phyloP scores from a whole-genome alignment of 192 early-diverging fungal genomes.

The Coemansia sp. region DNA sequence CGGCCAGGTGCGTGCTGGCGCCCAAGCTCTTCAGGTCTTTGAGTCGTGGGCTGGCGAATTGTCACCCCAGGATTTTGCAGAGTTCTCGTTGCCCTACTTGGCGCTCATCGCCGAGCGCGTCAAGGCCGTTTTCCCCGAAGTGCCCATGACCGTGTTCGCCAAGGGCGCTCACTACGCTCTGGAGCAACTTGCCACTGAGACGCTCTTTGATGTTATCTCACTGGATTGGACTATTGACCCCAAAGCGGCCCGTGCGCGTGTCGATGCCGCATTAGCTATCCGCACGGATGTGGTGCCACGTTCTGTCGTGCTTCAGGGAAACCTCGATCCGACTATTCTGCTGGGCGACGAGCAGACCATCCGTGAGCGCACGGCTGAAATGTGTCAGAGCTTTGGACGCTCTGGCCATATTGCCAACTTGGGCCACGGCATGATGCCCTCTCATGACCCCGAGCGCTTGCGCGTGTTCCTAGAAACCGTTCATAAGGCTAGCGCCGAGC shows the following conservation, averaged over 20 bases:
- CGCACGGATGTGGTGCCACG: neutral
- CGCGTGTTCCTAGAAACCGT: slow-evolving; percentile 72
- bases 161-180: slow-evolving; percentile 90
- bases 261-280: slow-evolving; percentile 21
- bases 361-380: slow-evolving; percentile 66
- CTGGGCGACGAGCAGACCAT: slow-evolving; percentile 79
- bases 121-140: slow-evolving; percentile 60
- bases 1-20: slow-evolving; percentile 94
- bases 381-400: slow-evolving; percentile 82
- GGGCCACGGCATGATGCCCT: slow-evolving; percentile 95
- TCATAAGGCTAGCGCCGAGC: slow-evolving; percentile 51
- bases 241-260: slow-evolving; percentile 23
- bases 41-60: slow-evolving; percentile 97
- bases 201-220: slow-evolving; percentile 84
- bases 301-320: slow-evolving; percentile 79
- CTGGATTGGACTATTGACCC: slow-evolving; percentile 92
- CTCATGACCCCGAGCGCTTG: slow-evolving; percentile 70
- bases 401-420: slow-evolving; percentile 89
- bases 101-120: slow-evolving; percentile 77
- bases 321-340: slow-evolving; percentile 87
- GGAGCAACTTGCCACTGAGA: slow-evolving; percentile 62
- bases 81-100: slow-evolving; percentile 90
- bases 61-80: slow-evolving; percentile 74
- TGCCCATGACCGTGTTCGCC: slow-evolving; percentile 94
- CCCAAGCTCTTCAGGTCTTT: slow-evolving; percentile 97